Base-by-base conservation (phyloP, 352 stramenopile species). In the Globisporangium abappressorium region DNA sequence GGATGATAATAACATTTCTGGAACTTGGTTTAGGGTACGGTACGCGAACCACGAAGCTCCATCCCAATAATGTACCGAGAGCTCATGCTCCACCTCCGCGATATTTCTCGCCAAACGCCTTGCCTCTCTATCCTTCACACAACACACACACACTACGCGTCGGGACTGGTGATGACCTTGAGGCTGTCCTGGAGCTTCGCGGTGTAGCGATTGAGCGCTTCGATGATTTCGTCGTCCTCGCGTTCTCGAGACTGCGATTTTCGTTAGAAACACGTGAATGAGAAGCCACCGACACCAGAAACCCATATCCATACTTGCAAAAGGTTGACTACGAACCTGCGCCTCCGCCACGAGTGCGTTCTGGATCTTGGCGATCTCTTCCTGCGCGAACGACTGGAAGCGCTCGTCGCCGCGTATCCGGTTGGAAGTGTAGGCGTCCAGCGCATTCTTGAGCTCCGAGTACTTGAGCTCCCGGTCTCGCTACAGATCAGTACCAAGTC, bases 171-270 rank as follows among this genome's bases (percentile, higher is more conserved):
- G 72, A 97, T 96, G 71, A 98, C 87, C 60, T 95, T 95, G 69
- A 98, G 87, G 72, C 89, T 98, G 58, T 93, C 85, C 72, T 98
- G 94, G 11, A 98, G 70, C 78, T 98, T 97, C 64, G 90, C 79
- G 0, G 93, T 98, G 76, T 98, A 98, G 46, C 89, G 72, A 73
- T 98, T 97, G 65, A 98, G 85, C 38, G 91, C 93, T 61, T 94
- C 85, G 20, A 98, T 91, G 72, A 98, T 98, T 69, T 98, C 86
- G 72, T 98, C 90, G 81, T 99, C 95, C 70, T 97, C 88, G 33
- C 82, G 73, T 65, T 97, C 80, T 26, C 94, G 85, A 34, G 97
- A 88, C 74, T 89, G 58, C 9, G 12, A 2, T 15, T 43, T 14
- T 43, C 11, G 11, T 43, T 43, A 0, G 11, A 30, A 5, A 1